Evolutionary conservation across 345 rosid species (phyloP), one percentile per base, ranked within the genome.

Genomic region (Camelina sativa): DNA sequence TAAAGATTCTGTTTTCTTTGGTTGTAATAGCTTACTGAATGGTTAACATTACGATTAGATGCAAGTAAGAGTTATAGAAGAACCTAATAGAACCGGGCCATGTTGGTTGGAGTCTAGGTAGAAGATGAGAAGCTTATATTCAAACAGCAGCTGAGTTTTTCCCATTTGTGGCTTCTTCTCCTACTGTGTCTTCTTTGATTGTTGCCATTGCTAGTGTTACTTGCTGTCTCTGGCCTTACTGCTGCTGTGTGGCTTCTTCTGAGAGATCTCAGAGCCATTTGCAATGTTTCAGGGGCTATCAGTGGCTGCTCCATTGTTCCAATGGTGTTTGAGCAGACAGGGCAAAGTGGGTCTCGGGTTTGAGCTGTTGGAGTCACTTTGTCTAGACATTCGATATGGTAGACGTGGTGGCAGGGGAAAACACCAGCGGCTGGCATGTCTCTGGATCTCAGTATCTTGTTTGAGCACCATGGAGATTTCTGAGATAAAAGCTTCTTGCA

Each of bases 361-460:
- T 93, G 87, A 60, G 79, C 69, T 63, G 89, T 86, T 13, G 94
- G 86, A 1, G 92, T 87, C 64, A 80, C 74, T 77, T 93, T 89
- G 62, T 93, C 98, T 87, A 93, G 82, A 81, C 98, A 93, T 70
- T 93, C 97, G 4, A 92, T 91, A 75, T 93, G 98, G 80, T 83
- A 93, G 51, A 89, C 88, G 22, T 93, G 98, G 57, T 91, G 80
- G 73, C 97, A 93, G 4, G 92, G 84, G 56, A 93, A 82, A n/a
- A 93, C 80, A 25, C 96, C 96, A 40, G 97, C 86, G 30, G 74
- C 76, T 28, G 96, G 97, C 94, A 89, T 85, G 79, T 91, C 97
- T 32, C 84, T 62, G 41, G 88, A 83, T 82, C 90, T 88, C 80
- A 93, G 28, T 50, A 89, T 87, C 50, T 92, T 86, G 47, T 85